Evolutionary conservation across 73 alveolate genomes (phyloP).

Genomic region (Diophrys appendiculata): DNA sequence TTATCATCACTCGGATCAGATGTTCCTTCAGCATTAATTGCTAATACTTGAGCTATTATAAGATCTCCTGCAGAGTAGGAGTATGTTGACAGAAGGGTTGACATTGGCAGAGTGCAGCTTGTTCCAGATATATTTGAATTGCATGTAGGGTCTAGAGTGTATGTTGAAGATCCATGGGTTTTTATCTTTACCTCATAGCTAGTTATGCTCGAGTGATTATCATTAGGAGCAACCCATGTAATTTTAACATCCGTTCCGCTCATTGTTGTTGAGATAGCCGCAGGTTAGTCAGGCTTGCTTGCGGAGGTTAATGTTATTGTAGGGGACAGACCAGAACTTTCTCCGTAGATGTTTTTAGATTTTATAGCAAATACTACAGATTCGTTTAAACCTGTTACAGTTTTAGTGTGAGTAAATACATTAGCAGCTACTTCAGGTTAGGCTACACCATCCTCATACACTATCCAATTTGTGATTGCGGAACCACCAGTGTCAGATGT

Average conservation of each 20-base stretch:
- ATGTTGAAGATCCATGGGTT: not conserved
- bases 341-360: conserved; percentile 39
- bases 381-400: conserved; percentile 1
- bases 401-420: not conserved
- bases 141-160: too few species aligned
- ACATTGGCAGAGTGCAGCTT: conserved; percentile 27
- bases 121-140: too few species aligned
- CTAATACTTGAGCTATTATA: conserved; percentile 21
- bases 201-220: conserved; percentile 21
- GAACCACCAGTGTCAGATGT: conserved; percentile 29
- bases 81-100: not conserved
- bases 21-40: conserved; percentile 32
- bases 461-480: too few species aligned
- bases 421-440: too few species aligned
- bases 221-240: conserved; percentile 46
- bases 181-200: conserved; percentile 17
- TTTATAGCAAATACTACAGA: conserved; percentile 28
- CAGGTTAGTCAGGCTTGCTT: conserved; percentile 21
- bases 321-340: conserved; percentile 31
- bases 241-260: conserved; percentile 32
- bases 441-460: too few species aligned
- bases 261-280: conserved; percentile 10
- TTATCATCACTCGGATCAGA: conserved; percentile 23
- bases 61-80: not conserved
- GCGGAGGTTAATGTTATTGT: conserved; percentile 31